These are phyloP conservation scores for Penicillium cinerascens DNA, from an alignment of 495 filamentous ascomycete genomes.

Conservation along the genomic window DNA sequence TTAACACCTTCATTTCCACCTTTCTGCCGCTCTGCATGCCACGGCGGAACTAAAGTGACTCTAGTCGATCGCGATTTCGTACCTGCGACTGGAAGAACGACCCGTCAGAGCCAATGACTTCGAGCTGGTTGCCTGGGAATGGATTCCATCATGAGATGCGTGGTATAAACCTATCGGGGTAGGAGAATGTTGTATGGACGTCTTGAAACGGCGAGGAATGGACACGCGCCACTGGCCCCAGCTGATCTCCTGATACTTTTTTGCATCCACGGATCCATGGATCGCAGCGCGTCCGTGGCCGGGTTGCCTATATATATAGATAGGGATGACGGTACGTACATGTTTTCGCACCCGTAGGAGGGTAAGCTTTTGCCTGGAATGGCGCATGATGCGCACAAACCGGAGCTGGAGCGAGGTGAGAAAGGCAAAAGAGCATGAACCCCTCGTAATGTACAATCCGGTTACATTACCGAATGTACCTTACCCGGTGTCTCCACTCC, in stretches of 20 bases:
- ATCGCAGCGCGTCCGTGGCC: neutral
- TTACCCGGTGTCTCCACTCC: conserved; percentile 5
- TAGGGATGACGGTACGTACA: neutral
- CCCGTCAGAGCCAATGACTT: neutral
- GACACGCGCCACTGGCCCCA: neutral
- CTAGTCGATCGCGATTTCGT: conserved; percentile 8
- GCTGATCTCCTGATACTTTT: neutral
- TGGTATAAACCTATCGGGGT: neutral
- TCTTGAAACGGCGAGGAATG: neutral
- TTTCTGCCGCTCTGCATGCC: conserved; percentile 12
- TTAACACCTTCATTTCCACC: neutral
- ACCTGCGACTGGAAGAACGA: conserved; percentile 10
- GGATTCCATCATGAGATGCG: neutral
- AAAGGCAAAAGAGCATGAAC: neutral
- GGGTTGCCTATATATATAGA: neutral
- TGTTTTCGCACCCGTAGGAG: neutral
- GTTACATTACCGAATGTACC: neutral
- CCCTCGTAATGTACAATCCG: neutral
- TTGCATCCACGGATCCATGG: neutral
- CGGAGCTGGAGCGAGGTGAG: neutral
- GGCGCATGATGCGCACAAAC: conserved; percentile 6
- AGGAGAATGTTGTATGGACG: neutral
- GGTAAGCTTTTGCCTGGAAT: neutral
- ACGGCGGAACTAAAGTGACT: conserved; percentile 9
- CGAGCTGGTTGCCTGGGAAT: neutral